Base-by-base conservation (phyloP, 441 rosid species). In the Arabidopsis lyrata region DNA sequence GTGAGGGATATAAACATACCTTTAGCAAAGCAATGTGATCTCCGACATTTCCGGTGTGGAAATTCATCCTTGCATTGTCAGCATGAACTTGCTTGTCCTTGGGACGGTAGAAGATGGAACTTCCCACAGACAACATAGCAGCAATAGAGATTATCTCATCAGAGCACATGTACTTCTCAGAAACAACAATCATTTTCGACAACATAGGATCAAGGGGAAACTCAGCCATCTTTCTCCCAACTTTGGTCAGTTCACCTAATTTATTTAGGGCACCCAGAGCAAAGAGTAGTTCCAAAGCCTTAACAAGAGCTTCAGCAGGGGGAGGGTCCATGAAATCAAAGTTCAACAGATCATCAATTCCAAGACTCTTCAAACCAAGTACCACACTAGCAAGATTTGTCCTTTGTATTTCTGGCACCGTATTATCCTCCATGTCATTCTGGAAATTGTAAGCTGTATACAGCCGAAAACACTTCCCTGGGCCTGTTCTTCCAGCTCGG, bases 281-380 rank as follows among this genome's bases (percentile, higher is more conserved):
- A 83, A 85, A 95, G 13, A 95, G 87, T 14, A 90, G 82, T 66
- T 95, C 99, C 59, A 92, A 56, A 15, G 99, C 96, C 79, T 90
- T 92, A 16, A 92, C 81, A 72, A 95, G 83, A 44, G 99, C 97
- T 83, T 92, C 97, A 39, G 95, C 91, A 0, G 99, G 97, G 10
- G 99, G 99, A 66, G 96, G 96, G 49, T 95, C 99, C 96, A 95
- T 95, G 64, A 95, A 95, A 77, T 95, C 99, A 80, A 95, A 95
- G 83, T 90, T 83, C 32, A 92, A 34, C 42, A 92, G 75, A 81
- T 95, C 97, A 63, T 91, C 90, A 74, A 95, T 95, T 58, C 98
- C 99, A 74, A 95, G 96, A 84, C 99, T 92, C 88, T 95, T 95
- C 66, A 95, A 86, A 59, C 84, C 73, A 64, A 95, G 95, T 39